A percentile compares a stretch with the other conserved stretches of the same genome.
Evolutionary conservation across 805 yeast genomes (phyloP).

Genomic region (Brettanomyces sp.): DNA sequence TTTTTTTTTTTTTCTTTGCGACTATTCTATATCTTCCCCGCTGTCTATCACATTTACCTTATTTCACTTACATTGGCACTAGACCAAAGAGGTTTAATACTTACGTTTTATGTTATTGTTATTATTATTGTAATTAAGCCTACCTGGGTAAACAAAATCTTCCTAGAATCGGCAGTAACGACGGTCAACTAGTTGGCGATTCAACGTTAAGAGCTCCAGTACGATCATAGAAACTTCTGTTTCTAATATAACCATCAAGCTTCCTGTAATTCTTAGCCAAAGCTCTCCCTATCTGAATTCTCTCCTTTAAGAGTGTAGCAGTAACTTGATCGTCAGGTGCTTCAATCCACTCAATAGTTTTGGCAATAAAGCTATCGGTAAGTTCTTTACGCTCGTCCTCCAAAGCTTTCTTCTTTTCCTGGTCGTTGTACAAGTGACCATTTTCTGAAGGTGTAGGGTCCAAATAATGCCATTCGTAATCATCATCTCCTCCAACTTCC

Average conservation of each 20-base stretch:
- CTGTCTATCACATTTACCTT: too few species aligned
- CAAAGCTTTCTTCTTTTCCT: slow-evolving; percentile 33
- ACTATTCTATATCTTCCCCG: too few species aligned
- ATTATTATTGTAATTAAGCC: too few species aligned
- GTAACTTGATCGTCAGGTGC: slow-evolving; percentile 43
- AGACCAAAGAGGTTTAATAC: too few species aligned
- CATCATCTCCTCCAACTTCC: slow-evolving; percentile 67
- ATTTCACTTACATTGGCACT: too few species aligned
- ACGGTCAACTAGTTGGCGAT: neutral
- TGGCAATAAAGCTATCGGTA: slow-evolving; percentile 43
- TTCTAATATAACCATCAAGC: slow-evolving; percentile 76
- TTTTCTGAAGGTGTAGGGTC: slow-evolving; percentile 56
- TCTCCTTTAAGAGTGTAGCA: slow-evolving; percentile 40
- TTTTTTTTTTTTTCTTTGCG: too few species aligned
- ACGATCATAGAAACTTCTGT: slow-evolving; percentile 72
- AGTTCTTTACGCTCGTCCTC: slow-evolving; percentile 44
- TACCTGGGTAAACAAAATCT: neutral
- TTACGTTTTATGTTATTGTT: too few species aligned
- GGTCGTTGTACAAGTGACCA: slow-evolving; percentile 33
- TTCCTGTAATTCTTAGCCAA: slow-evolving; percentile 55
- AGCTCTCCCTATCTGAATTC: slow-evolving; percentile 40
- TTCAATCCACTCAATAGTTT: slow-evolving; percentile 76
- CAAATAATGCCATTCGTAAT: slow-evolving; percentile 47
- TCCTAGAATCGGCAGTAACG: neutral
- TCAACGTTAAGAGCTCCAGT: slow-evolving; percentile 34